Evolutionary conservation across 169 alveolate genomes (phyloP).

Genomic region (Babesia bigemina): DNA sequence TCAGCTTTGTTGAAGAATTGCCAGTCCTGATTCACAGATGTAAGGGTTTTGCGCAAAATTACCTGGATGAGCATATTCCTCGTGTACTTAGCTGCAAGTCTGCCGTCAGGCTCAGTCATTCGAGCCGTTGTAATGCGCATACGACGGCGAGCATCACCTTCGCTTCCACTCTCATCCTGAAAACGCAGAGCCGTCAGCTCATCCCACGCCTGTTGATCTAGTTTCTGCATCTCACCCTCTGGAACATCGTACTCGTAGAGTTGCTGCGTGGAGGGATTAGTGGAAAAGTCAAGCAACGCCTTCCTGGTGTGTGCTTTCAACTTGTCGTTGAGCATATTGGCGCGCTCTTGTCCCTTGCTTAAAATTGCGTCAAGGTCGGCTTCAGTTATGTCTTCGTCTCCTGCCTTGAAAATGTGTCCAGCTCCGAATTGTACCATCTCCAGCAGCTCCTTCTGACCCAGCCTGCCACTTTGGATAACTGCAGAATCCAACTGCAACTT

Average conservation of each 20-base stretch:
- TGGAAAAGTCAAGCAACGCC: constrained; percentile 71
- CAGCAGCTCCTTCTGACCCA: constrained; percentile 73
- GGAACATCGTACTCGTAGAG: constrained; percentile 67
- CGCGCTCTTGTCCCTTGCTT: constrained; percentile 75
- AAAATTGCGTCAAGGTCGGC: constrained; percentile 76
- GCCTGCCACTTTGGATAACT: constrained; percentile 94
- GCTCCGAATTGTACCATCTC: constrained; percentile 80
- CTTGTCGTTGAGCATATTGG: constrained; percentile 68
- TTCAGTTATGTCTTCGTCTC: constrained; percentile 70
- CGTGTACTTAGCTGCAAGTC: neutral
- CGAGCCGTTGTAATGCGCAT: constrained; percentile 55
- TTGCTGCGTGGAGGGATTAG: constrained; percentile 39
- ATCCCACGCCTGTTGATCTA: constrained; percentile 65
- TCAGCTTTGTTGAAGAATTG: constrained; percentile 70
- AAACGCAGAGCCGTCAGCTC: constrained; percentile 59
- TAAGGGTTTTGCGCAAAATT: neutral
- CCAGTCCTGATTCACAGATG: constrained; percentile 50
- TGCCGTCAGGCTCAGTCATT: constrained; percentile 9
- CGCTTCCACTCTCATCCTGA: constrained; percentile 31
- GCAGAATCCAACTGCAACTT: constrained; percentile 96
- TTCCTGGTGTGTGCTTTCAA: constrained; percentile 68
- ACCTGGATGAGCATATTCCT: constrained; percentile 12
- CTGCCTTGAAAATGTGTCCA: constrained; percentile 75
- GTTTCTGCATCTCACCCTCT: constrained; percentile 37
- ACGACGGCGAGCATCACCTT: constrained; percentile 48